phyloP scores from a whole-genome alignment of 2,329 filamentous ascomycete genomes.

The Aspergillus amoenus region DNA sequence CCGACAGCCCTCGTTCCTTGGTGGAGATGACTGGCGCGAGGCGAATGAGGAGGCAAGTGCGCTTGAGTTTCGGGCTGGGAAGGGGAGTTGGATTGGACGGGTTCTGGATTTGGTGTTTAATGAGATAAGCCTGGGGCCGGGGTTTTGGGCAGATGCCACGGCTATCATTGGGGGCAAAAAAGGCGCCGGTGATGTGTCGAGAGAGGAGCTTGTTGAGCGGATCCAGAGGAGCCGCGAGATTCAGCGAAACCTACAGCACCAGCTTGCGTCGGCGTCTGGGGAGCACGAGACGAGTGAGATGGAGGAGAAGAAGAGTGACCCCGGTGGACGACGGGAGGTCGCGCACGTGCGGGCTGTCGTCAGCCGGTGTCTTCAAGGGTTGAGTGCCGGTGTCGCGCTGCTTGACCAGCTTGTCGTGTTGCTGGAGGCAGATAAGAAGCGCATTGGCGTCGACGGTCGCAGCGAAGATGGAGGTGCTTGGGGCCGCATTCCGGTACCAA shows the following conservation, averaged over 20 bases:
- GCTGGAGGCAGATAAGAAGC: constrained; percentile 11
- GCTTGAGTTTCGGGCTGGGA: constrained; percentile 14
- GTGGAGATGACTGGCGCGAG: constrained; percentile 15
- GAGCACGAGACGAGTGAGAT: neutral
- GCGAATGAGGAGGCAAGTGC: constrained; percentile 11
- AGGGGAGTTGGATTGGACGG: constrained; percentile 11
- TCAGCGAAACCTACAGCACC: constrained; percentile 10
- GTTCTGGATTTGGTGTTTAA: constrained; percentile 21
- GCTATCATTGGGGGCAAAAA: constrained; percentile 6
- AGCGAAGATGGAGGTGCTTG: neutral
- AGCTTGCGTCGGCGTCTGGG: constrained; percentile 8
- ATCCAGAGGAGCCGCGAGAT: constrained; percentile 14
- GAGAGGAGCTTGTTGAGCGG: constrained; percentile 6
- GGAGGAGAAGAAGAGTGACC: neutral
- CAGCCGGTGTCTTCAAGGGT: constrained; percentile 10
- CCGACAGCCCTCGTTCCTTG: constrained; percentile 22
- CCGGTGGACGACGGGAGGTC: neutral
- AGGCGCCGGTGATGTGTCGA: neutral
- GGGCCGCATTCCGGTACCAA: neutral
- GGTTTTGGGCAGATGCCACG: constrained; percentile 17
- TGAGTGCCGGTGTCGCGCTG: constrained; percentile 17
- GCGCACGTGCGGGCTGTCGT: constrained; percentile 1
- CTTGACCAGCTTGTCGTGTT: constrained; percentile 18
- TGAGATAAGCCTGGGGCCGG: constrained; percentile 21
- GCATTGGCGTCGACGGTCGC: neutral